Base-by-base conservation (phyloP, 2,329 filamentous ascomycete species). In the Cercospora beticola region DNA sequence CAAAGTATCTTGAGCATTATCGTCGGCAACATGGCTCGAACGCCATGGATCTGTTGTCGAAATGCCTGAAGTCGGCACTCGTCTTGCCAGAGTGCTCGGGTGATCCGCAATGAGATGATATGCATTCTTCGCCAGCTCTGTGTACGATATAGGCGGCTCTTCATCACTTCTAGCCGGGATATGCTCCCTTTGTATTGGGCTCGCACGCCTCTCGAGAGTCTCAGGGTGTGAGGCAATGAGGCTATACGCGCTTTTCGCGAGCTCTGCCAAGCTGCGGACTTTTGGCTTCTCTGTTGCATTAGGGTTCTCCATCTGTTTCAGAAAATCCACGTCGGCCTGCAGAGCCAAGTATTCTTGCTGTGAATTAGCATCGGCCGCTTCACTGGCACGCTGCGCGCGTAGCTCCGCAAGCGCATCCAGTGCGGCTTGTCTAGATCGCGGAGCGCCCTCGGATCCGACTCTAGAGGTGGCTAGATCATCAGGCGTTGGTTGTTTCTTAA, bases 41-140 rank as follows among this genome's bases (percentile, higher is more conserved):
- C 5, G 18, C 28, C 9, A 18, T 8, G 23, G 1, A 5, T 18
- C n/a, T 14, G 30, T 16, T 16, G 12, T 14, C 14, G 12, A 3
- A 16, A 7, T 28, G 23, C 49, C 49, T 7, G 49, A 30, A 5
- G 14, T 16, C 7, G 12, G 12, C 21, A 0, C 8, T 30, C 62
- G 62, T 26, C 30, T 56, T 5, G 16, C 31, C 10, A 57, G 18
- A 9, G 62, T 59, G 33, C 62, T 59, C 8, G 52, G 52, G 26
- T 58, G 52, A 59, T 65, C 62, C 5, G 62, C 62, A 30, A 65
- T 31, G 21, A 65, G 62, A 59, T 65, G 33, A 10, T 65, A 65
- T 26, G 62, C 62, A 23, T 46, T 65, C 62, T 65, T 65, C 36
- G 49, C 62, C 33, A 65, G 54, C 23, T 59, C 52, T 1, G 62